Base-by-base conservation (phyloP, 2,329 filamentous ascomycete genomes). In the Didymella arachidicola region DNA sequence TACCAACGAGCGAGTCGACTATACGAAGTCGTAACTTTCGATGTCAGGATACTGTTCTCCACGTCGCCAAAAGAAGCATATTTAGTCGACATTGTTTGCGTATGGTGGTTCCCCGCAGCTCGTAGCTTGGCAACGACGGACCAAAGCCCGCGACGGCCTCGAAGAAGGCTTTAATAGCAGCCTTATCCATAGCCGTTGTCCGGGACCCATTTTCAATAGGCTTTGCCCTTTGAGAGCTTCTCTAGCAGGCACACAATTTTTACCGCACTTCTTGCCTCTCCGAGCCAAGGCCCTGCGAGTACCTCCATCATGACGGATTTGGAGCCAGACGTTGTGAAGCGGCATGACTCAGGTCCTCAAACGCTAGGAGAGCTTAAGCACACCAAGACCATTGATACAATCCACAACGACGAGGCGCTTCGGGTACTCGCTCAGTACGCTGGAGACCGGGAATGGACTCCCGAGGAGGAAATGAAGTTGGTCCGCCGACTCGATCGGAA, bases 361-460 rank as follows among this genome's bases (percentile, higher is more conserved):
- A 50, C 53, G 6, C 27, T 56, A 8, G 46, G 50, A 27, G 53
- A 50, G 8, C 36, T 56, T 4, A 45, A 36, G 14, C 30, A 56
- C 12, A 56, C 39, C 36, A 62, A 58, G 25, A 58, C 54, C 1
- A 45, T 69, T 14, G 64, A 67, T 30, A 67, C 66, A 2, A 30
- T 67, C 4, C 66, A 67, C 54, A 51, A 60, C 2, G 66, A 69
- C 42, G 66, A 69, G 38, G 66, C 65, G 2, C 19, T 64, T 7
- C 38, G 50, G 27, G 50, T 59, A 2, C 45, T 59, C 25, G 44
- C 50, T 19, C 66, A 65, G 29, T 83, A 82, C 59, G 61, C 69
- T 5, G 81, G 81, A 4, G 77, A 81, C 7, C 63, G 73, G 49
- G 65, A 61, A 2, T 84, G 82, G 81, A 78, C 76, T 0, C 68